Conservation (phyloP, 2,329 filamentous ascomycete species). For the Gaeumannomyces sp. region DNA sequence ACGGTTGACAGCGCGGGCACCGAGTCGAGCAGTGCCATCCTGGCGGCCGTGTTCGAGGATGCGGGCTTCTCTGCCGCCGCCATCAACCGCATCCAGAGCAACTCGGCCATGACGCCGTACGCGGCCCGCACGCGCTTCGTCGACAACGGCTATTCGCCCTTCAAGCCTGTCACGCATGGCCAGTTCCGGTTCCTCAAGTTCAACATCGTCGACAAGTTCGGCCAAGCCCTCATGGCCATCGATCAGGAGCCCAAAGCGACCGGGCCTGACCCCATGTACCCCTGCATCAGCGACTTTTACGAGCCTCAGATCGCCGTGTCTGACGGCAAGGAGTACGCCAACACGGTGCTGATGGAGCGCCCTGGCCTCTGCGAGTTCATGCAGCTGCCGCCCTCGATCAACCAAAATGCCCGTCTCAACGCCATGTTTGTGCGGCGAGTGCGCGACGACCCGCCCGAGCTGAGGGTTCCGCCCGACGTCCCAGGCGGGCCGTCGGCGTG, state of each 20-base stretch:
- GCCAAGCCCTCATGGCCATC: constrained; percentile 31
- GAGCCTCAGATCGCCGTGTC: constrained; percentile 20
- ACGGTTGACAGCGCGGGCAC: neutral
- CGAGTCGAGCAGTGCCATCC: neutral
- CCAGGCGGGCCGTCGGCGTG: constrained; percentile 12
- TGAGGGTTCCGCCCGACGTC: neutral
- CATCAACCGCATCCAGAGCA: neutral
- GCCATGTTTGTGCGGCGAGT: constrained; percentile 24
- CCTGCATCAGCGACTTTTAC: constrained; percentile 30
- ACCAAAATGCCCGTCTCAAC: constrained; percentile 32
- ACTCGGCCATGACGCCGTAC: constrained; percentile 29
- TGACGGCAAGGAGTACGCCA: constrained; percentile 15
- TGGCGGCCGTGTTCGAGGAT: neutral
- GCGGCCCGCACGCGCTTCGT: constrained; percentile 21
- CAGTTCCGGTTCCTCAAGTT: constrained; percentile 40
- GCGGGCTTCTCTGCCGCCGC: neutral
- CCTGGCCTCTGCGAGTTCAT: constrained; percentile 26
- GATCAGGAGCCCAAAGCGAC: constrained; percentile 19
- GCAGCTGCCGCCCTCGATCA: constrained; percentile 35
- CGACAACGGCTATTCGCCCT: constrained; percentile 22
- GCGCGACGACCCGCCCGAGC: constrained; percentile 3
- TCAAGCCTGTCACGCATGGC: constrained; percentile 42
- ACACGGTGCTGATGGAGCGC: constrained; percentile 18
- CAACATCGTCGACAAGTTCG: constrained; percentile 44
- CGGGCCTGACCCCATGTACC: constrained; percentile 20